Base-by-base conservation (phyloP, 257 asterid species). In the Salvia hispanica region DNA sequence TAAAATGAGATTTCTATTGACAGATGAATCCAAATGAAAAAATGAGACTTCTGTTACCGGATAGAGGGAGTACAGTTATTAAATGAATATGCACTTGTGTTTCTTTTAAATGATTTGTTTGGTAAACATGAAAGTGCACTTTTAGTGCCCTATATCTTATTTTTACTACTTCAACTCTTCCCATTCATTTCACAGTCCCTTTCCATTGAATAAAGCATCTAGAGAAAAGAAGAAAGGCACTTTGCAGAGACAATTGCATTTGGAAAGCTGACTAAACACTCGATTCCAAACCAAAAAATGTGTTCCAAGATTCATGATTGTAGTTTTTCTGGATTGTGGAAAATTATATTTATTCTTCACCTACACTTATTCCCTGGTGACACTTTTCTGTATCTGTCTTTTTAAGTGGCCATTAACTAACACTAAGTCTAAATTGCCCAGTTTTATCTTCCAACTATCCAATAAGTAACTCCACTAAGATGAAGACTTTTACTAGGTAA, bases 261-360 rank as follows among this genome's bases (percentile, higher is more conserved):
- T 56, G 64, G 65, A 65, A 64, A 74, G 52, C 54, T 43, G 65
- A 60, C 71, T 42, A 33, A 44, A 36, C 57, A 14, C 66, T 48
- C 72, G 54, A 54, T 25, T 54, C 36, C 62, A 57, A 1, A 31
- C 56, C 69, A 70, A 64, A 40, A 4, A 47, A 31, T 44, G 56
- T 65, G 58, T 25, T 25, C 58, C 31, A 59, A 34, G 9, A 56
- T 71, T 59, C 39, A 72, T 12, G 51, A 25, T 65, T 64, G 48
- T 10, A 61, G 31, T 52, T 48, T 13, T 48, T 50, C 6, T 42
- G 33, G 48, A 52, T 59, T 64, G 28, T 37, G 70, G 28, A 77
- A 72, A 44, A 52, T 62, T 36, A 44, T n/a, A 51, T 34, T 40
- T 13, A 36, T 57, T 13, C 18, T 44, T 73, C 73, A 67, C 77